Conservation (phyloP, 2,329 filamentous ascomycete species). For the Emergomyces orientalis region DNA sequence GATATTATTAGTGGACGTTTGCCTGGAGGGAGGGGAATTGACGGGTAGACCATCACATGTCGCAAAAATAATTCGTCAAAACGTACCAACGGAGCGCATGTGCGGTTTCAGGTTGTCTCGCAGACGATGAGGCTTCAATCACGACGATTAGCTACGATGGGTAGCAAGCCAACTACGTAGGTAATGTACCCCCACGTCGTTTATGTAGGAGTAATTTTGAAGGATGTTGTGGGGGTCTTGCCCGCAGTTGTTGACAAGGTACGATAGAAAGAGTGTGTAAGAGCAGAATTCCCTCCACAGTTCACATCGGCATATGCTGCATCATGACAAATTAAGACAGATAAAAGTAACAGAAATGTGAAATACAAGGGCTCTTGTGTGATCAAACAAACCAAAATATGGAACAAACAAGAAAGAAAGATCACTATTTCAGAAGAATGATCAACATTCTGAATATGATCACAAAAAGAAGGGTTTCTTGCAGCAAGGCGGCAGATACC, state of each 20-base stretch:
- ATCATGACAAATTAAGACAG: neutral
- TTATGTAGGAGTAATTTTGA: neutral
- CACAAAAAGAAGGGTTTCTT: constrained; percentile 2
- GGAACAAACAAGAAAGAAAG: neutral
- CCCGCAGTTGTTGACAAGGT: neutral
- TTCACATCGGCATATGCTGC: neutral
- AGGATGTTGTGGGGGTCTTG: neutral
- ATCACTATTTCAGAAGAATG: neutral
- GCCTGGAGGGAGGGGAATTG: neutral
- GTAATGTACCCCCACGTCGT: neutral
- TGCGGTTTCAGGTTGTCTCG: constrained; percentile 1
- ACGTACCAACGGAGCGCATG: constrained; percentile 3
- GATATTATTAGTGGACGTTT: neutral
- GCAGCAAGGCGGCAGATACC: neutral
- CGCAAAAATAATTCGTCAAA: neutral
- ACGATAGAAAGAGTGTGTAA: neutral
- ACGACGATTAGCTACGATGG: neutral
- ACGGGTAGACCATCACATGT: neutral
- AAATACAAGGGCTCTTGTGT: neutral
- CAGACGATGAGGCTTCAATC: neutral
- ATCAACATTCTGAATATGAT: neutral
- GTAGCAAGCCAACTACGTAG: neutral
- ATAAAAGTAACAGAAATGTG: neutral
- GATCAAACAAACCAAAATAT: neutral
- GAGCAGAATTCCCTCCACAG: neutral